Evolutionary conservation across 2,329 filamentous ascomycete genomes (phyloP).

Genomic region (Ceratocystis alfenasii): DNA sequence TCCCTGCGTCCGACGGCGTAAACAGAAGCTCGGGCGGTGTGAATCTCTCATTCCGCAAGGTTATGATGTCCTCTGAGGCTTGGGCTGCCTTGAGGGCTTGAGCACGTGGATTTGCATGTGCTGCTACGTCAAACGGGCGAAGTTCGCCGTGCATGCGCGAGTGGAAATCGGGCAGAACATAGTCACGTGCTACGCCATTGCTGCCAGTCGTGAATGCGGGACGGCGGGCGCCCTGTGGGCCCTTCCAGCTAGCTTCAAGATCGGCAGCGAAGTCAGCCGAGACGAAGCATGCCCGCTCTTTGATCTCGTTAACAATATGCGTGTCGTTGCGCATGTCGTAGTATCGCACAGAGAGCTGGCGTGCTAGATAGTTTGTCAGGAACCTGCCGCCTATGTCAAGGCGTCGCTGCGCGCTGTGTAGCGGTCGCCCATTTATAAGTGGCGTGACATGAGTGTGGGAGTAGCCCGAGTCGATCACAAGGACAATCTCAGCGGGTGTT

Average conservation of each 20-base stretch:
- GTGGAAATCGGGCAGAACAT: conserved; percentile 75
- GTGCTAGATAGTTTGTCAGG: conserved; percentile 83
- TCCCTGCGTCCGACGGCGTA: conserved; percentile 70
- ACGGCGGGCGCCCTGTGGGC: conserved; percentile 46
- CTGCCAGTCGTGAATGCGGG: conserved; percentile 38
- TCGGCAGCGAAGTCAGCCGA: conserved; percentile 63
- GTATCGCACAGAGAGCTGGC: conserved; percentile 77
- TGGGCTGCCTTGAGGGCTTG: conserved; percentile 34
- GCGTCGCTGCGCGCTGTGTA: conserved; percentile 70
- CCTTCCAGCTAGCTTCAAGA: conserved; percentile 76
- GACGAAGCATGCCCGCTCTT: conserved; percentile 79
- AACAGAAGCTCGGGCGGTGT: conserved; percentile 82
- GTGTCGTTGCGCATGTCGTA: conserved; percentile 94
- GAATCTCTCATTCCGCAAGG: conserved; percentile 86
- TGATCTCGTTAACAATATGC: conserved; percentile 90
- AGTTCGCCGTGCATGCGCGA: conserved; percentile 51
- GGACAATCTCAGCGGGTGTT: conserved; percentile 62
- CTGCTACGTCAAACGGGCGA: conserved; percentile 61
- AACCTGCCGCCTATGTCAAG: conserved; percentile 88
- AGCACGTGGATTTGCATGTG: conserved; percentile 36
- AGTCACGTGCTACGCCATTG: conserved; percentile 65
- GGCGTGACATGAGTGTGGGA: conserved; percentile 88
- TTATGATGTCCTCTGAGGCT: conserved; percentile 64
- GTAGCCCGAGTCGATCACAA: conserved; percentile 84
- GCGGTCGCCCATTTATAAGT: conserved; percentile 63